These are phyloP conservation scores for Gentiana macrophylla DNA, from an alignment of 257 asterid species.

Conservation along the genomic window DNA sequence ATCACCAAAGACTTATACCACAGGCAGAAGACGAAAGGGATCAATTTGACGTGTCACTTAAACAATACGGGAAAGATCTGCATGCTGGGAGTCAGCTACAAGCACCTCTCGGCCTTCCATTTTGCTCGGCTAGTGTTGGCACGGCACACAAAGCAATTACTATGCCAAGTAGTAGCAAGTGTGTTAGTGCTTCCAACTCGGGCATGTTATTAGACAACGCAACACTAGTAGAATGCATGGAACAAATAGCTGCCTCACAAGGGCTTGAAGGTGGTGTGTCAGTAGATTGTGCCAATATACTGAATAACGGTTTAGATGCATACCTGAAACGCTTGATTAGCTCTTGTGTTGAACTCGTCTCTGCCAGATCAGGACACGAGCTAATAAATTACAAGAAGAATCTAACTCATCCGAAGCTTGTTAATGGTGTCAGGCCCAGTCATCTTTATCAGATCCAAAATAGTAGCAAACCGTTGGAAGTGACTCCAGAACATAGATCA, in stretches of 20 bases:
- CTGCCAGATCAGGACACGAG: constrained; percentile 41
- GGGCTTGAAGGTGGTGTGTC: constrained; percentile 83
- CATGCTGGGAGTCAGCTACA: constrained; percentile 46
- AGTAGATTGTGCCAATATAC: constrained; percentile 48
- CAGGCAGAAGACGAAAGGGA: constrained; percentile 26
- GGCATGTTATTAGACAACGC: constrained; percentile 52
- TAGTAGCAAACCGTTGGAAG: constrained; percentile 34
- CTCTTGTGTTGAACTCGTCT: constrained; percentile 54
- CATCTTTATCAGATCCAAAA: constrained; percentile 47
- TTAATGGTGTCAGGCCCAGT: constrained; percentile 58
- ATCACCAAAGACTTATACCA: constrained; percentile 25
- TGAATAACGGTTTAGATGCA: constrained; percentile 67
- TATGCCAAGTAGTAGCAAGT: constrained; percentile 31
- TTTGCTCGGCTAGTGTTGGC: constrained; percentile 57
- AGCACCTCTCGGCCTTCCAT: constrained; percentile 86
- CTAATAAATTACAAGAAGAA: constrained; percentile 29
- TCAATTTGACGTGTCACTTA: constrained; percentile 20
- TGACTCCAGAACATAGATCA: constrained; percentile 31
- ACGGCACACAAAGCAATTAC: constrained; percentile 53
- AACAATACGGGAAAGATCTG: constrained; percentile 24
- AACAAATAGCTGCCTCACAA: constrained; percentile 53
- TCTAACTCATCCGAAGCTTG: constrained; percentile 31
- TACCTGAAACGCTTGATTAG: constrained; percentile 56
- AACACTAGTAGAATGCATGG: constrained; percentile 56
- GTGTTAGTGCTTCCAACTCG: constrained; percentile 26